phyloP scores from a whole-genome alignment of 2,329 filamentous ascomycete genomes.

The Alternaria sp. region DNA sequence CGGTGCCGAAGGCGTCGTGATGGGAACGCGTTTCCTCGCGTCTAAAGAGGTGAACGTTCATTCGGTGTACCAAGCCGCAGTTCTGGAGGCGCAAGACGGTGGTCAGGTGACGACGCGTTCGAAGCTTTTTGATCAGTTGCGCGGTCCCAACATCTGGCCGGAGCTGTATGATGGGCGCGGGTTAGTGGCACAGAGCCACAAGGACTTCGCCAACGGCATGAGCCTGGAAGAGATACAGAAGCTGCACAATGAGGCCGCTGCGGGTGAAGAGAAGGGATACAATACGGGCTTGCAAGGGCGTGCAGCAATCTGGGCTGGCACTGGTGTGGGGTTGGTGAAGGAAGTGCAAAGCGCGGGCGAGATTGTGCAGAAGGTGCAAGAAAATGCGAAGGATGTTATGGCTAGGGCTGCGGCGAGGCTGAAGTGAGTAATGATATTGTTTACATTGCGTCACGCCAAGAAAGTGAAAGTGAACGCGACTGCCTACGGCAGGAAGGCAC shows the following conservation, averaged over 20 bases:
- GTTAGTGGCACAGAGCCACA: conserved; percentile 60
- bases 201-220: conserved; percentile 48
- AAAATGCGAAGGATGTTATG: conserved; percentile 47
- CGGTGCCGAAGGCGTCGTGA: conserved; percentile 60
- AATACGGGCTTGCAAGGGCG: conserved; percentile 57
- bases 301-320: conserved; percentile 64
- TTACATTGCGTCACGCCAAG: neutral
- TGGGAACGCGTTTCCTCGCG: conserved; percentile 71
- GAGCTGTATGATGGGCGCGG: conserved; percentile 63
- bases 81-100: conserved; percentile 57
- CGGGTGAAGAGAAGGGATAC: conserved; percentile 58
- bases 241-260: conserved; percentile 55
- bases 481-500: neutral
- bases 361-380: conserved; percentile 55
- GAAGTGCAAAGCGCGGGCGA: conserved; percentile 57
- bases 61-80: conserved; percentile 53
- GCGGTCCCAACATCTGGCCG: conserved; percentile 65
- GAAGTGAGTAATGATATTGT: neutral
- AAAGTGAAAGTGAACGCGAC: neutral
- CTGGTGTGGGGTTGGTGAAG: conserved; percentile 64
- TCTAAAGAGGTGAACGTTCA: conserved; percentile 54
- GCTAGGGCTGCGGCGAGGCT: conserved; percentile 14
- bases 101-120: conserved; percentile 58
- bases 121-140: conserved; percentile 60
- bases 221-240: conserved; percentile 52